Percentiles rank a stretch among this genome's conserved stretches.
Conservation (phyloP, 1,284 basidiomycete genomes). For the Irpex sp. region DNA sequence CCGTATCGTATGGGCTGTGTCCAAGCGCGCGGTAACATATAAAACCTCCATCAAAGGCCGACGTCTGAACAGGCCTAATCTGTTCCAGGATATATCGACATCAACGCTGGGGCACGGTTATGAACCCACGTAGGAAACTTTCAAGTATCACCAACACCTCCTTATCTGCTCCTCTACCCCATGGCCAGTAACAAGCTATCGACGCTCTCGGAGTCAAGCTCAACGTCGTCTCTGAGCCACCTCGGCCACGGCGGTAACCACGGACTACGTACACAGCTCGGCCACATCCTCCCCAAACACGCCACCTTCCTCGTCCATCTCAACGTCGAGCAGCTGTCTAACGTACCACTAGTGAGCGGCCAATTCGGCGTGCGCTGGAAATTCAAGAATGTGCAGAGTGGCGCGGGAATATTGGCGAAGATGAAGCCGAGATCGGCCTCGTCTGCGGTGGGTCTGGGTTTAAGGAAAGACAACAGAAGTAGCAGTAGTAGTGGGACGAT, state of each 20-base stretch:
- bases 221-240: conserved; percentile 14
- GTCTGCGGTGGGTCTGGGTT: conserved; percentile 14
- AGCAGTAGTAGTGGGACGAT: conserved; percentile 25
- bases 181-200: conserved; percentile 10
- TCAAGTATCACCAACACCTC: neutral
- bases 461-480: conserved; percentile 29
- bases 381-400: conserved; percentile 59
- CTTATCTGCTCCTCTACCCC: neutral
- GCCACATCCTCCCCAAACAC: conserved; percentile 52
- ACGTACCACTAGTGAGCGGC: conserved; percentile 73
- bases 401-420: conserved; percentile 35
- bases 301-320: conserved; percentile 67
- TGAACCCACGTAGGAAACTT: conserved; percentile 1
- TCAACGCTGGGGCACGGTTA: neutral
- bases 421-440: conserved; percentile 34
- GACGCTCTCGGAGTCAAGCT: conserved; percentile 15
- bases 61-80: conserved; percentile 2
- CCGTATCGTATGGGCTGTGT: neutral
- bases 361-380: conserved; percentile 77
- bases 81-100: neutral
- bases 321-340: conserved; percentile 68
- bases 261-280: conserved; percentile 39
- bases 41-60: neutral
- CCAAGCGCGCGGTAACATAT: neutral
- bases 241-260: conserved; percentile 11